These are phyloP conservation scores for Erythrobasidium hasegawianum DNA, from an alignment of 1,284 basidiomycete species.

Conservation along the genomic window DNA sequence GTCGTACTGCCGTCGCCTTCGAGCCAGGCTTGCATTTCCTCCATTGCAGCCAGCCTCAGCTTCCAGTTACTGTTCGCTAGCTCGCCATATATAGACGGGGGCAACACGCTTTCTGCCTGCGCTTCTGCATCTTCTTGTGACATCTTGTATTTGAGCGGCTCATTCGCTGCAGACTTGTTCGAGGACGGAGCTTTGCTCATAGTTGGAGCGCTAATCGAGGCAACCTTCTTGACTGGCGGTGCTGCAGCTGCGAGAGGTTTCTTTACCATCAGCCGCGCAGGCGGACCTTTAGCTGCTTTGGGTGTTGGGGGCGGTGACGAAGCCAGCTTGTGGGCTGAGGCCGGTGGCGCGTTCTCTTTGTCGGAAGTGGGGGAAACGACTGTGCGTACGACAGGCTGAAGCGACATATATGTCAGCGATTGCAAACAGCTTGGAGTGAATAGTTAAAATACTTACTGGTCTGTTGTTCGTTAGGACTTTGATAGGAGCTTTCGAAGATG, in stretches of 20 bases:
- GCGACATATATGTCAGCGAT: not conserved
- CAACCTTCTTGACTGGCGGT: constrained; percentile 38
- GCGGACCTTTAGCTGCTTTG: constrained; percentile 49
- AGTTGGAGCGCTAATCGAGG: constrained; percentile 51
- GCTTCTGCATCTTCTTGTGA: constrained; percentile 87
- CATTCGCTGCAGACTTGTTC: constrained; percentile 57
- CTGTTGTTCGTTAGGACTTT: not conserved
- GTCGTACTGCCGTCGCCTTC: constrained; percentile 61
- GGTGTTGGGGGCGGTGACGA: constrained; percentile 45
- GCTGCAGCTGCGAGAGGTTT: constrained; percentile 47
- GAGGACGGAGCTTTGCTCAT: constrained; percentile 55
- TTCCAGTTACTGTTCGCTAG: constrained; percentile 91
- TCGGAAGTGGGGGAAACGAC: not conserved
- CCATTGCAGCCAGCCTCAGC: constrained; percentile 75
- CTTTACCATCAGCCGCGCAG: not conserved
- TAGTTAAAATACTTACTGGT: not conserved
- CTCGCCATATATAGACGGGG: constrained; percentile 65
- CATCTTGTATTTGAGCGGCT: constrained; percentile 87
- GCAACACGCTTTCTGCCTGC: constrained; percentile 70
- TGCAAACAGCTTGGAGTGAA: no score
- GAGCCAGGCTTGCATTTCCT: constrained; percentile 81
- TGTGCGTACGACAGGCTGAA: not conserved
- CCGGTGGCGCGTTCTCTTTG: constrained; percentile 17
- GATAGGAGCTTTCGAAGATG: not conserved
- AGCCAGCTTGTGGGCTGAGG: not conserved